Percentiles rank a stretch among this genome's conserved stretches.
Conservation (phyloP, 345 rosid genomes). For the Sapria himalayana region DNA sequence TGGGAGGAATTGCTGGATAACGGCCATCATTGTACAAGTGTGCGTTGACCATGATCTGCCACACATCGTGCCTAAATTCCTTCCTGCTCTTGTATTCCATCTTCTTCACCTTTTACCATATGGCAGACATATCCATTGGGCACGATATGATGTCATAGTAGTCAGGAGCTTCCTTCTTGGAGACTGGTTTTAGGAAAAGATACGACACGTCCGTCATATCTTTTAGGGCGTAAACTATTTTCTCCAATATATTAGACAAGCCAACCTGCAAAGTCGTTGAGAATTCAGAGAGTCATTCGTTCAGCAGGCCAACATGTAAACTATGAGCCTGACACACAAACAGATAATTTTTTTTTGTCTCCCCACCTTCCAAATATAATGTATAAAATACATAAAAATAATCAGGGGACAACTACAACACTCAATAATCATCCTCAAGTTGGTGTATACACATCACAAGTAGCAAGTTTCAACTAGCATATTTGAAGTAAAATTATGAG, state of each 20-base stretch:
- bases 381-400: no score
- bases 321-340: no score
- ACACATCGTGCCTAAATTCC: constrained; percentile 75
- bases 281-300: no score
- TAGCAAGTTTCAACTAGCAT: no score
- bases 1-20: constrained; percentile 80
- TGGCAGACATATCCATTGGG: constrained; percentile 87
- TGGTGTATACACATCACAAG: no score
- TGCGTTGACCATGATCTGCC: constrained; percentile 64
- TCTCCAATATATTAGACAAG: constrained; percentile 58
- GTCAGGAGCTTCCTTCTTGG: constrained; percentile 88
- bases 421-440: no score
- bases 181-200: constrained; percentile 73
- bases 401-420: no score
- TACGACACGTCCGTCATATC: constrained; percentile 40
- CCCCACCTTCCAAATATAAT: no score
- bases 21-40: constrained; percentile 62
- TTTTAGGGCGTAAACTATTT: constrained; percentile 47
- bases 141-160: constrained; percentile 29
- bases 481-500: no score
- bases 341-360: no score
- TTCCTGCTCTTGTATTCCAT: constrained; percentile 54
- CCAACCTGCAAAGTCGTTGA: constrained; percentile 64
- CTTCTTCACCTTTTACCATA: constrained; percentile 64
- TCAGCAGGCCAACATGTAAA: no score